Base-by-base conservation (phyloP, 768 basidiomycete genomes). In the Podaxis sp. region DNA sequence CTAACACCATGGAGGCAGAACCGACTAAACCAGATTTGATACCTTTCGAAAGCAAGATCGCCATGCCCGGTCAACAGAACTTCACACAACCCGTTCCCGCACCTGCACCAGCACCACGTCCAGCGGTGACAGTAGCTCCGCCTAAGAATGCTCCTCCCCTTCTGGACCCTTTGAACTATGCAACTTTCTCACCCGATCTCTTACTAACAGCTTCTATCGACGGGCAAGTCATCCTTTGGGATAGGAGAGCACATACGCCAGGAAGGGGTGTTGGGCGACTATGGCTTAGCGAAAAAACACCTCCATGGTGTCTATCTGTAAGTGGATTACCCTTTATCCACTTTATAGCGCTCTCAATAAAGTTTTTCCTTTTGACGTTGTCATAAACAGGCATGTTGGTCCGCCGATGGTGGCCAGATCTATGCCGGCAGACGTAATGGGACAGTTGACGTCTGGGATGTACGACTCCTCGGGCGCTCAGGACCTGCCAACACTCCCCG, bases 231-330 rank as follows among this genome's bases (percentile, higher is more conserved):
- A 84, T 95, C 52, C 73, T 99, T 12, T 96, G 96, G 90, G 96
- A 99, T 72, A 83, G 88, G 69, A 79, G 96, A 65, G 85, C 84
- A 37, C 79, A 87, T 58, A 79, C 80, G 6, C 75, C 82, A 41
- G 86, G 89, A 29, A 77, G 73, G 43, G 91, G 94, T 5, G 90
- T 94, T 1, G 94, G 94, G 33, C 79, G 94, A 66, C 76, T 98
- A 58, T 90, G 90, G 85, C 87, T 93, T 80, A 89, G 88, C 69
- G 95, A 96, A 66, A 94, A 92, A 75, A 93, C 92, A 22, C 94
- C 94, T 33, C 94, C 93, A 11, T 98, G 95, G 94, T 97, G 94
- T 74, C 84, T 96, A 69, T 95, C 95, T 65, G 96, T 98, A 74
- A 70, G 86, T 78, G 57, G 62, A 49, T 33, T 22, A 25, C 57